Conservation (phyloP, 2,329 filamentous ascomycete genomes). For the Coniochaeta pulveracea region DNA sequence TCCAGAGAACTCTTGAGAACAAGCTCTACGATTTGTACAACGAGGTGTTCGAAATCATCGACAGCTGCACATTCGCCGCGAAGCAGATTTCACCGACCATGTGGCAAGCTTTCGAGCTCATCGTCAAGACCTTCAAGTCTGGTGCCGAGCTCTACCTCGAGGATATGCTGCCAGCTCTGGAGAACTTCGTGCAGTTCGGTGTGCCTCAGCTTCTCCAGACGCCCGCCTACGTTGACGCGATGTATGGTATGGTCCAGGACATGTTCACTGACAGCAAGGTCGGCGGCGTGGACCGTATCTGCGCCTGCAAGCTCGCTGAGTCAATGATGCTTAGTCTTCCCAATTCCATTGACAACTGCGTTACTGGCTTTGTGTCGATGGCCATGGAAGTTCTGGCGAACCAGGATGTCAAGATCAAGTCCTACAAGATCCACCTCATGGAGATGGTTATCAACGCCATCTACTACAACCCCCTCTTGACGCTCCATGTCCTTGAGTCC, state of each 20-base stretch:
- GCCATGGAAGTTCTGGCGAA: conserved; percentile 73
- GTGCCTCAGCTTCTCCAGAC: conserved; percentile 70
- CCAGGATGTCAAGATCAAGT: conserved; percentile 77
- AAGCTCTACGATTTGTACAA: conserved; percentile 98
- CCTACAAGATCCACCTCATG: conserved; percentile 91
- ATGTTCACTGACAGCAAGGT: conserved; percentile 92
- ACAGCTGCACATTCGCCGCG: conserved; percentile 96
- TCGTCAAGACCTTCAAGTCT: conserved; percentile 93
- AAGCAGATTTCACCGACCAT: conserved; percentile 93
- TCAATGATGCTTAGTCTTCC: conserved; percentile 93
- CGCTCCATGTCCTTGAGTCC: conserved; percentile 76
- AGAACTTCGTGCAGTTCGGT: conserved; percentile 96
- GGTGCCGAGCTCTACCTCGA: conserved; percentile 95
- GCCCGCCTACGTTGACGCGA: conserved; percentile 73
- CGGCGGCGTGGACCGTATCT: conserved; percentile 87
- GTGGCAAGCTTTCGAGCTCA: conserved; percentile 97
- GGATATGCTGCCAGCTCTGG: conserved; percentile 94
- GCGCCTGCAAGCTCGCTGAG: conserved; percentile 94
- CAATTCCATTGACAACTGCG: conserved; percentile 76
- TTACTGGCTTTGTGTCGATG: conserved; percentile 80
- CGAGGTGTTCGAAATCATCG: conserved; percentile 97
- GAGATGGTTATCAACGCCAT: conserved; percentile 98
- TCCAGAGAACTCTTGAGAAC: conserved; percentile 91
- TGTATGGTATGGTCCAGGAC: conserved; percentile 88
- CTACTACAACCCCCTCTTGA: conserved; percentile 86